phyloP scores from a whole-genome alignment of 1,284 basidiomycete species.

The Calocybe gambosa region DNA sequence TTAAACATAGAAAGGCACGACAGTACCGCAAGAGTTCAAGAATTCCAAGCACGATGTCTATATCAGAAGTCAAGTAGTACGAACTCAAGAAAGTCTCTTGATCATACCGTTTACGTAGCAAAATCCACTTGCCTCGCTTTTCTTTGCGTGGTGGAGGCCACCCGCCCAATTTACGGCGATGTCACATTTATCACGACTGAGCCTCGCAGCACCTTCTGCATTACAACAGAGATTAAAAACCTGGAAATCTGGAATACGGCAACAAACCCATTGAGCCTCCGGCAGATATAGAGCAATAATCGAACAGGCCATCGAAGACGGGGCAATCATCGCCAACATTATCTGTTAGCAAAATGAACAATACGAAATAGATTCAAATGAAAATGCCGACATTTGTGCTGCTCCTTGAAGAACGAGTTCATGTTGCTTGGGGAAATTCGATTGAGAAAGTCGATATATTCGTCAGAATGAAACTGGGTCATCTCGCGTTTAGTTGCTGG shows the following conservation, averaged over 20 bases:
- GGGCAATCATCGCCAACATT: conserved; percentile 87
- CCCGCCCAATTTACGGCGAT: conserved; percentile 99
- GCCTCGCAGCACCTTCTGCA: conserved; percentile 90
- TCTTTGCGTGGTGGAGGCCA: conserved; percentile 97
- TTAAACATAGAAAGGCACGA: conserved; percentile 1
- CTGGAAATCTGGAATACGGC: neutral
- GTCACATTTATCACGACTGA: conserved; percentile 97
- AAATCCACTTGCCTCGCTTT: conserved; percentile 97
- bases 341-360: conserved; percentile 23
- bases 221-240: conserved; percentile 2
- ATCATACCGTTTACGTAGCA: conserved; percentile 93
- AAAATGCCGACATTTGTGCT: conserved; percentile 81
- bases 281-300: conserved; percentile 98
- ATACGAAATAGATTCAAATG: conserved; percentile 8
- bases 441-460: conserved; percentile 91
- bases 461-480: conserved; percentile 96
- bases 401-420: conserved; percentile 89
- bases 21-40: conserved; percentile 83
- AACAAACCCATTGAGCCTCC: conserved; percentile 94
- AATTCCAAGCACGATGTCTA: conserved; percentile 96
- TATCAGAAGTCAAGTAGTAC: neutral
- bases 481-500: conserved; percentile 98
- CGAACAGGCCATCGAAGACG: conserved; percentile 96
- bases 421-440: conserved; percentile 83
- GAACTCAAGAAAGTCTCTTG: conserved; percentile 1